A percentile compares a stretch with the other conserved stretches of the same genome.
These are phyloP conservation scores for Fusarium temperatum DNA, from an alignment of 2,329 filamentous ascomycete species.

Conservation along the genomic window DNA sequence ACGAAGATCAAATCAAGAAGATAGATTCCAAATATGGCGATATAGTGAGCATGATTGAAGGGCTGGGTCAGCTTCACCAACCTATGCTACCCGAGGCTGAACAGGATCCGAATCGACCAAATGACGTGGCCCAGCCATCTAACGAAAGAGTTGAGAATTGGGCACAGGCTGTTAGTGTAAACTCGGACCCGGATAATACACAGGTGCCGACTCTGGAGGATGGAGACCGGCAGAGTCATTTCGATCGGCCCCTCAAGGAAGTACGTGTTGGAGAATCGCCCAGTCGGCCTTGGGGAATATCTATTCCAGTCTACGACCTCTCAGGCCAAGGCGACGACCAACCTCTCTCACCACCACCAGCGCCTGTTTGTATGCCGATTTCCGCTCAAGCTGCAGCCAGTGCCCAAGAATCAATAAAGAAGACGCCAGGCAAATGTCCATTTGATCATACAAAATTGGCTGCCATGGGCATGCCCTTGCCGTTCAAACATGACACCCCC, in stretches of 20 bases:
- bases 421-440: conserved; percentile 62
- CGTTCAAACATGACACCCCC: conserved; percentile 21
- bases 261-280: conserved; percentile 94
- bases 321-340: conserved; percentile 50
- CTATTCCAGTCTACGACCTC: conserved; percentile 70
- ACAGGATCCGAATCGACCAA: conserved; percentile 52
- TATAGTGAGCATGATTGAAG: conserved; percentile 93
- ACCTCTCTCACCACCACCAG: conserved; percentile 65
- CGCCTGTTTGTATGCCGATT: conserved; percentile 62
- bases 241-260: conserved; percentile 86
- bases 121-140: conserved; percentile 61
- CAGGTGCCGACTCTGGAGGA: conserved; percentile 49
- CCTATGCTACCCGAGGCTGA: conserved; percentile 77
- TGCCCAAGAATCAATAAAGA: conserved; percentile 40
- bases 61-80: conserved; percentile 86
- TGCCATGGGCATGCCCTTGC: conserved; percentile 44
- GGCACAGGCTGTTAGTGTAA: conserved; percentile 79
- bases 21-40: conserved; percentile 95
- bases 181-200: conserved; percentile 47
- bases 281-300: conserved; percentile 91
- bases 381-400: conserved; percentile 42
- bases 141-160: conserved; percentile 83
- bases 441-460: conserved; percentile 63
- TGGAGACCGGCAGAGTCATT: conserved; percentile 74
- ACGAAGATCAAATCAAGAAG: conserved; percentile 84